Percentiles rank a stretch among this genome's conserved stretches.
These are phyloP conservation scores for Alternaria longipes DNA, from an alignment of 2,329 filamentous ascomycete species.

Conservation along the genomic window DNA sequence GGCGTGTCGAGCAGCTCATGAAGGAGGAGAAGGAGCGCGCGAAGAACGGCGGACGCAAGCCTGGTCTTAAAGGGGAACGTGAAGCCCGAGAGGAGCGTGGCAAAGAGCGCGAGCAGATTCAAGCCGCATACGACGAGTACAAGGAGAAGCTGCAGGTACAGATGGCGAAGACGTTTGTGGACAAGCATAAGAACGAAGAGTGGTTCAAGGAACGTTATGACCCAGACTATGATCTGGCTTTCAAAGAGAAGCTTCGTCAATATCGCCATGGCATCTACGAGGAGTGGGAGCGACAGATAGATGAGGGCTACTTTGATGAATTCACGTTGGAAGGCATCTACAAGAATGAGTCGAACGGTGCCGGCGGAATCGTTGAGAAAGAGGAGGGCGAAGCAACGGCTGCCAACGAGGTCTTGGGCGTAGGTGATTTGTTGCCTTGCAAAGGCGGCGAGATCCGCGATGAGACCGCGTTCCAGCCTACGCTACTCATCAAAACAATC, in stretches of 20 bases:
- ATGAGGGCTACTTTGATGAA: slow-evolving; percentile 87
- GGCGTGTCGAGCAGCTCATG: slow-evolving; percentile 81
- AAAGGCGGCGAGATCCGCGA: slow-evolving; percentile 87
- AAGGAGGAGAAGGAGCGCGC: slow-evolving; percentile 81
- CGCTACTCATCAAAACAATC: slow-evolving; percentile 96
- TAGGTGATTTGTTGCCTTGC: slow-evolving; percentile 87
- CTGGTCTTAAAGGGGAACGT: slow-evolving; percentile 69
- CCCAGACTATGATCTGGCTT: slow-evolving; percentile 77
- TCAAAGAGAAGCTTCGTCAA: slow-evolving; percentile 79
- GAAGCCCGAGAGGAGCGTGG: slow-evolving; percentile 78
- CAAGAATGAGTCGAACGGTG: slow-evolving; percentile 89
- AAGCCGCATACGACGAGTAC: slow-evolving; percentile 72
- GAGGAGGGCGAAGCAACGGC: slow-evolving; percentile 95
- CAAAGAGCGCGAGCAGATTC: slow-evolving; percentile 80
- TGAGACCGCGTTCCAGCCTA: slow-evolving; percentile 86
- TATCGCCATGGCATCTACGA: slow-evolving; percentile 80
- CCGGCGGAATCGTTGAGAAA: slow-evolving; percentile 86
- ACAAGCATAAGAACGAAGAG: slow-evolving; percentile 92
- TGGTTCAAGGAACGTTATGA: slow-evolving; percentile 98
- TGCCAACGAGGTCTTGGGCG: slow-evolving; percentile 89
- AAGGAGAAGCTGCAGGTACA: slow-evolving; percentile 71
- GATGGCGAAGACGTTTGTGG: slow-evolving; percentile 90
- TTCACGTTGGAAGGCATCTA: slow-evolving; percentile 94
- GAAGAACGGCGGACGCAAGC: slow-evolving; percentile 73
- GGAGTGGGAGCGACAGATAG: slow-evolving; percentile 89